Base-by-base conservation (phyloP, 768 basidiomycete genomes). In the Termitomyces sp. region DNA sequence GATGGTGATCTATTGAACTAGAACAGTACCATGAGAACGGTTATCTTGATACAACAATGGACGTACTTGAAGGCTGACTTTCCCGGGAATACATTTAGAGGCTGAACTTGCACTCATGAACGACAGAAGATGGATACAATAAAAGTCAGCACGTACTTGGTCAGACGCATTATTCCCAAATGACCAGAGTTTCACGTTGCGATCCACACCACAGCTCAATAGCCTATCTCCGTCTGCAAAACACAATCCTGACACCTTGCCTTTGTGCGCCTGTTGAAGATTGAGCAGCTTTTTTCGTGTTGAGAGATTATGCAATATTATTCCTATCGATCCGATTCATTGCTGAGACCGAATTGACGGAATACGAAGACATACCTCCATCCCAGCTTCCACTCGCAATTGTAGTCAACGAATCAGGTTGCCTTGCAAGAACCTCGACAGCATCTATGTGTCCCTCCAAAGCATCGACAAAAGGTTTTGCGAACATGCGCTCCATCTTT, bases 401-500 rank as follows among this genome's bases (percentile, higher is more conserved):
- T 28, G 85, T 79, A 18, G 84, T 85, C 24, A 97, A 74, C 1
- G 88, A 83, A 18, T 85, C 83, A 20, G 86, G 85, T 60, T 85
- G 87, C 63, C 83, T 86, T 16, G 82, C 81, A 58, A 98, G 74
- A 20, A 86, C 84, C 72, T 97, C 95, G n/a, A 98, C 87, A 18
- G 94, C 93, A 68, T 98, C 95, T 40, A 90, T 79, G 70, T 98
- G 97, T 2, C 97, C 97, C 59, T 97, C 95, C 50, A 99, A 70
- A 53, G 85, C 81, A 38, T 84, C 92, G 16, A 99, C 78, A 66
- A 98, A 98, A 0, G 97, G 97, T 66, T 97, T 98, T n/a, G 97
- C 87, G 68, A 98, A 98, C 75, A 99, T 92, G 58, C 92, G 79
- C 52, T 98, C 96, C 81, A 99, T 91, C 75, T 99, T 99, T 14